phyloP scores from a whole-genome alignment of 176 grass and related monocot species.

The sorghum (Sorghum bicolor) region DNA sequence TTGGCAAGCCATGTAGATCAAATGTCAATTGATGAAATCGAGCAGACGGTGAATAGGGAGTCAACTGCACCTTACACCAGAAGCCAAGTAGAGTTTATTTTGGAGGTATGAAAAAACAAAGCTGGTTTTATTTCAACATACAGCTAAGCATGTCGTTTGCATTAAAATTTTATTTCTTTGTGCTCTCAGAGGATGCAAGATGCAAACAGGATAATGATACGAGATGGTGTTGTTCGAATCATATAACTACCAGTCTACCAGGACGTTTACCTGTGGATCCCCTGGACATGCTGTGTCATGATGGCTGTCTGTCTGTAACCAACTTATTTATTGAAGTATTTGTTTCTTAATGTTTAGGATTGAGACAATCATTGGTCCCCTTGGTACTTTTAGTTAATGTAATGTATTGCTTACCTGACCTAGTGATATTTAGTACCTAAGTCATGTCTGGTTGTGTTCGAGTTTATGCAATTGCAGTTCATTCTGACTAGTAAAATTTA shows the following conservation, averaged over 20 bases:
- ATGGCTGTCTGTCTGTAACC: background rate
- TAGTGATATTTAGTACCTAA: conserved; percentile 5
- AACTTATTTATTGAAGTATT: conserved; percentile 11
- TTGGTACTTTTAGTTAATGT: conserved; percentile 16
- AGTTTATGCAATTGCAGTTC: background rate
- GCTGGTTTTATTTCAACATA: background rate
- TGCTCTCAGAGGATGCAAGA: conserved; percentile 89
- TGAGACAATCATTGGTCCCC: background rate
- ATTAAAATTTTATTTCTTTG: conserved; percentile 2
- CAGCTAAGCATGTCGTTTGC: background rate
- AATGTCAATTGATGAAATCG: conserved; percentile 73
- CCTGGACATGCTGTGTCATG: background rate
- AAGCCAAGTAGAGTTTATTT: conserved; percentile 63
- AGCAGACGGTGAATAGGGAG: conserved; percentile 64
- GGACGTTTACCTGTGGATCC: background rate
- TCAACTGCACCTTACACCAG: conserved; percentile 64
- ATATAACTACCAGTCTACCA: conserved; percentile 39
- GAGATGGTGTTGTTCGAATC: conserved; percentile 71
- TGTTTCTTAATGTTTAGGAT: conserved; percentile 24
- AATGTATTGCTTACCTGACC: background rate
- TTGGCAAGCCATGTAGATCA: conserved; percentile 71
- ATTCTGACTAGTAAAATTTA: background rate
- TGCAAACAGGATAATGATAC: conserved; percentile 90
- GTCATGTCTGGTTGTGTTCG: background rate
- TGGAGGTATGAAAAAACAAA: conserved; percentile 57